A percentile compares a stretch with the other conserved stretches of the same genome.
phyloP scores from a whole-genome alignment of 768 basidiomycete species.

The Macrolepiota dolichaula region DNA sequence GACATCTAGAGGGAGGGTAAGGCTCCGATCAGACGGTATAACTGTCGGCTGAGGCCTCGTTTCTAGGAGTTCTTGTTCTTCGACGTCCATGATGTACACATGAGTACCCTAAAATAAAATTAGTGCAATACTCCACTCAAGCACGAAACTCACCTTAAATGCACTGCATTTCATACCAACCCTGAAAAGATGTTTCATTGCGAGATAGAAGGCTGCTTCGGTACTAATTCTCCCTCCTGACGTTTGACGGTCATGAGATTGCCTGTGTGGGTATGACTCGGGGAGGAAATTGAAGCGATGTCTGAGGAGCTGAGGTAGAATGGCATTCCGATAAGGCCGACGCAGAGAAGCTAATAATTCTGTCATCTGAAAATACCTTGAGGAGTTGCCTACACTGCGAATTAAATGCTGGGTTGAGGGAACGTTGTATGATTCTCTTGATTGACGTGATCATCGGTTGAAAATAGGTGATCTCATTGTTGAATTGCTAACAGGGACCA shows the following conservation, averaged over 20 bases:
- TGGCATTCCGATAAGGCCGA: neutral
- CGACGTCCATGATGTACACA: neutral
- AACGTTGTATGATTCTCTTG: conserved; percentile 47
- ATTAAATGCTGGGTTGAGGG: conserved; percentile 44
- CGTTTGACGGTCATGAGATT: neutral
- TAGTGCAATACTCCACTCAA: neutral
- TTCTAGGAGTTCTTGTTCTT: conserved; percentile 9
- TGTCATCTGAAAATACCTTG: conserved; percentile 34
- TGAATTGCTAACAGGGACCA: conserved; percentile 46
- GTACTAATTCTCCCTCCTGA: neutral
- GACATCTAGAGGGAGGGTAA: neutral
- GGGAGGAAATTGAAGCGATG: conserved; percentile 15
- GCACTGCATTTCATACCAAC: conserved; percentile 34
- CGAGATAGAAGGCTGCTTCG: conserved; percentile 34
- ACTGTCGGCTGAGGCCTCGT: neutral
- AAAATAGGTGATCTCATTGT: conserved; percentile 47
- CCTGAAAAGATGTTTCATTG: conserved; percentile 43
- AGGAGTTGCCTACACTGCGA: conserved; percentile 39
- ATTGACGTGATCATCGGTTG: conserved; percentile 49
- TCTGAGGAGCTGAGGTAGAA: neutral
- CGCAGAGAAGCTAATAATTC: neutral
- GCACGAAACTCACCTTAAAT: conserved; percentile 39
- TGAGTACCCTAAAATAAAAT: conserved; percentile 13
- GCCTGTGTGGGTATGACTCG: neutral
- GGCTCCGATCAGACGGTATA: neutral